Conservation (phyloP, 2,329 filamentous ascomycete genomes). For the Phyllosticta citribraziliensis region DNA sequence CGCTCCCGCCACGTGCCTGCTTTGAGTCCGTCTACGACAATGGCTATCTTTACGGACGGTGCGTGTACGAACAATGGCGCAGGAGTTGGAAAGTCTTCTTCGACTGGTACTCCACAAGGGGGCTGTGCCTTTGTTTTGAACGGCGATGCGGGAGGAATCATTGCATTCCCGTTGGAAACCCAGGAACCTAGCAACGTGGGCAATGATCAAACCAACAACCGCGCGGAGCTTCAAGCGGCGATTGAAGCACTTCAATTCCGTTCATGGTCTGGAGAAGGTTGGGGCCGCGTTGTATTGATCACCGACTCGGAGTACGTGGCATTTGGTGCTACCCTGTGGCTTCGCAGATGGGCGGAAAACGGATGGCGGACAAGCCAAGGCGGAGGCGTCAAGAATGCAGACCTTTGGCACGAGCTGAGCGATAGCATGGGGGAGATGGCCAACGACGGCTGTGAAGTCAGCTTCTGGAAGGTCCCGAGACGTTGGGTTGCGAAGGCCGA, state of each 20-base stretch:
- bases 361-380: neutral
- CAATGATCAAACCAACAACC: conserved; percentile 38
- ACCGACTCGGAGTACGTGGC: neutral
- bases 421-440: neutral
- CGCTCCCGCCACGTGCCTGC: neutral
- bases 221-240: conserved; percentile 47
- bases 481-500: neutral
- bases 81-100: neutral
- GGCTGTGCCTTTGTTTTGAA: conserved; percentile 15
- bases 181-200: conserved; percentile 33
- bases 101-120: conserved; percentile 15
- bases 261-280: conserved; percentile 36
- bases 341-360: neutral
- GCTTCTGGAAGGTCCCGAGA: conserved; percentile 1
- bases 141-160: conserved; percentile 4
- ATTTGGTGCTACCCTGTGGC: neutral
- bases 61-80: conserved; percentile 36
- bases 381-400: neutral
- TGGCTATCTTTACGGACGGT: conserved; percentile 36
- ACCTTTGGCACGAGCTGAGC: neutral
- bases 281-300: conserved; percentile 22
- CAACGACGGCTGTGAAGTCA: neutral
- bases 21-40: neutral
- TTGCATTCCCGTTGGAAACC: conserved; percentile 32
- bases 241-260: conserved; percentile 40